Base-by-base conservation (phyloP, 179 eudicot genomes). In the Camellia oleifera region DNA sequence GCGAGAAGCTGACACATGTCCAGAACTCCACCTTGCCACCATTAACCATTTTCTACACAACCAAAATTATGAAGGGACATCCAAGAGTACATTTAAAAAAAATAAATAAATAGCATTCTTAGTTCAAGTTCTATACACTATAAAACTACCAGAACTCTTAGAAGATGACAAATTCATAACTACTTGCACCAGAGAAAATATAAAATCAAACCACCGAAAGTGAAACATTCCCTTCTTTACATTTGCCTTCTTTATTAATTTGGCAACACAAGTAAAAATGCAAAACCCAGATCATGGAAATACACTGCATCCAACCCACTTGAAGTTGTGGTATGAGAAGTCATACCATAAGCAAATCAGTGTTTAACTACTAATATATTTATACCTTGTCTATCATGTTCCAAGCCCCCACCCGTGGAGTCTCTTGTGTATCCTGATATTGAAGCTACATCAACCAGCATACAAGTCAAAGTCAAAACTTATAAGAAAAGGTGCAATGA, bases 341-440 rank as follows among this genome's bases (percentile, higher is more conserved):
- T 7, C 52, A 48, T 48, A 48, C 52, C 52, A 4, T 48, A 48
- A 48, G 32, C 52, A 48, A 48, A 48, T 48, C 7, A 48, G 52
- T 48, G 52, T 18, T 20, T 8, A 54, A 54, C 65, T 13, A 56
- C 56, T 26, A 26, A 26, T 0, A 26, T 26, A 26, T 26, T 26
- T 11, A 78, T 62, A 95, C 99, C 92, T 89, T 90, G 18, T 87
- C 81, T 0, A 94, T 95, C 99, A 94, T 95, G 46, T 95, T 95
- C 99, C 99, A 95, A 53, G 83, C 86, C 4, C 98, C 98, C 11
- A 88, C 88, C 4, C 82, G 79, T 11, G 98, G 97, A 54, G 81
- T 52, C 45, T 90, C 90, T 69, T 68, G 82, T 13, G 84, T 74
- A 18, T 81, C 90, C 50, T 91, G 88, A 76, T 94, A 92, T 74